These are phyloP conservation scores for Aspergillus persii DNA, from an alignment of 2,329 filamentous ascomycete genomes.

Conservation along the genomic window DNA sequence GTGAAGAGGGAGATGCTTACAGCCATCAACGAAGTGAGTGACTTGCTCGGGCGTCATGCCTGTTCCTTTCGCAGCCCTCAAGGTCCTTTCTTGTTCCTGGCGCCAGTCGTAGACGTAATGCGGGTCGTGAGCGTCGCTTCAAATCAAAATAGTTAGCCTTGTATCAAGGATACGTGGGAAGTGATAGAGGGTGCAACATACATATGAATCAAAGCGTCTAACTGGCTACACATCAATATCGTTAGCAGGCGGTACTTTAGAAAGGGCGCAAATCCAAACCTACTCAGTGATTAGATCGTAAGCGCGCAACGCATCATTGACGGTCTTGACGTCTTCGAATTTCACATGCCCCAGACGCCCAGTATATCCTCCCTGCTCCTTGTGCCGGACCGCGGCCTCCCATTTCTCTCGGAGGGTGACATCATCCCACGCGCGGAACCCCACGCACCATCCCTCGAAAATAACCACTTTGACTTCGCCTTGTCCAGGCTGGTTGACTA, in stretches of 20 bases:
- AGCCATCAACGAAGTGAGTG: conserved; percentile 68
- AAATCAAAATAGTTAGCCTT: conserved; percentile 1
- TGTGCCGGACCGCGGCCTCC: conserved; percentile 44
- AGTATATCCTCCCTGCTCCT: conserved; percentile 51
- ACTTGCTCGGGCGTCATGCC: conserved; percentile 86
- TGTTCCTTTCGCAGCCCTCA: conserved; percentile 64
- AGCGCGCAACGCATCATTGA: conserved; percentile 57
- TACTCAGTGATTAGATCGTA: conserved; percentile 61
- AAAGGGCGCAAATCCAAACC: conserved; percentile 12
- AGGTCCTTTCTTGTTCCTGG: conserved; percentile 70
- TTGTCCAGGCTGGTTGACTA: conserved; percentile 42
- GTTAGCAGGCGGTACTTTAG: conserved; percentile 7
- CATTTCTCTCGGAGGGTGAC: conserved; percentile 56
- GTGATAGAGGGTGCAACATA: conserved; percentile 29
- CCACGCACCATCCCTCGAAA: conserved; percentile 89
- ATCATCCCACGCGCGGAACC: conserved; percentile 67
- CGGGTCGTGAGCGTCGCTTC: conserved; percentile 66
- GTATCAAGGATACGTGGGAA: neutral
- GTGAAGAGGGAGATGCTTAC: conserved; percentile 36
- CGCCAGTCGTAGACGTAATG: conserved; percentile 83
- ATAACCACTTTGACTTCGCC: conserved; percentile 62
- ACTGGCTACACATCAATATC: conserved; percentile 36
- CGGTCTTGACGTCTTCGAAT: conserved; percentile 55
- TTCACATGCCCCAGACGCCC: conserved; percentile 54
- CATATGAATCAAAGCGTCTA: conserved; percentile 66